Evolutionary conservation across 768 basidiomycete genomes (phyloP), one percentile per base, ranked within the genome.

Genomic region (Suillus hirtellus): DNA sequence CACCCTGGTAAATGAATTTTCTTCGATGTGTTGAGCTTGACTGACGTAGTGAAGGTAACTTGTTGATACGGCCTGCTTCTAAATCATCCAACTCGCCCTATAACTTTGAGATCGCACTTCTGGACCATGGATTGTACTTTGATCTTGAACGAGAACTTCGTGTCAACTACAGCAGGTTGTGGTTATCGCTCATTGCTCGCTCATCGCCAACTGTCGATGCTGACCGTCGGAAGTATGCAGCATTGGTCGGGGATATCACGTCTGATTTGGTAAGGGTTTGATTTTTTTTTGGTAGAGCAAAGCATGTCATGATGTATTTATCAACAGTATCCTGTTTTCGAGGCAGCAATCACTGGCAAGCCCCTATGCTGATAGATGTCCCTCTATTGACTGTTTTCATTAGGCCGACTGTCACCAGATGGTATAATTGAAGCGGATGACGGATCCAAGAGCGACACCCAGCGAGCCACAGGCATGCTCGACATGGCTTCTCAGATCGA

Each of bases 121-220:
- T 99, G 64, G 97, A 99, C 71, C 96, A 98, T 67, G 96, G 93
- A 4, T 79, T 95, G 19, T 96, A 98, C 75, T 98, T 98, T 68
- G 95, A 97, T 71, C 80, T 99, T 4, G 89, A 93, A 61, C 78
- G 86, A 21, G 81, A 88, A 47, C 78, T 99, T 5, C 87, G 96
- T 27, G 82, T 92, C 59, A 91, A 93, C 73, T 93, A 93, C 70
- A 83, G 89, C 80, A 87, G 89, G 78, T 82, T 99, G 54, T 99
- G 96, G 96, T 77, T 99, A 52, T 87, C 94, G 11, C 80, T 99
- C 19, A 92, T 99, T 60, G 84, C 87, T 1, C 82, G 84, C 21
- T 86, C 89, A 17, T 88, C 93, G 0, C 80, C 87, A 1, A 70
- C 82, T 43, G 88, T 86, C 15, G 82, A 82, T 31, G 81, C 79